A percentile compares a stretch with the other conserved stretches of the same genome.
phyloP scores from a whole-genome alignment of 2,329 filamentous ascomycete species.

The Penicillium sclerotiorum region DNA sequence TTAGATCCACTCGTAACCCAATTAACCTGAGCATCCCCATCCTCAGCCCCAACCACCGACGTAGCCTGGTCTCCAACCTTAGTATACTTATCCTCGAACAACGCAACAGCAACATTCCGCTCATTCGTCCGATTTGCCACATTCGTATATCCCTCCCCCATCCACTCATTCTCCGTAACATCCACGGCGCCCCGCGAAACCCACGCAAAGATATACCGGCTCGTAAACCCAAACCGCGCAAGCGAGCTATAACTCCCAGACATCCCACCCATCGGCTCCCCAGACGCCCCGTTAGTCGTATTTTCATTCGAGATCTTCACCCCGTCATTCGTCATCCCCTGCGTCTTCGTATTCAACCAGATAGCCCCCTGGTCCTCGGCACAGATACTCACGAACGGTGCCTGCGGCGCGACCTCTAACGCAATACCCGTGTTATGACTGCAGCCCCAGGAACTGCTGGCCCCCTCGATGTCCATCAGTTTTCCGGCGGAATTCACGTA shows the following conservation, averaged over 20 bases:
- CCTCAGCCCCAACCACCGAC: slow-evolving; percentile 54
- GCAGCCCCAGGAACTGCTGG: slow-evolving; percentile 62
- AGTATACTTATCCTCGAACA: slow-evolving; percentile 61
- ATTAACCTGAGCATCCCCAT: slow-evolving; percentile 62
- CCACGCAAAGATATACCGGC: slow-evolving; percentile 64
- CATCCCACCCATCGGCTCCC: slow-evolving; percentile 65
- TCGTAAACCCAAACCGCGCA: slow-evolving; percentile 55
- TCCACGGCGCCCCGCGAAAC: slow-evolving; percentile 62
- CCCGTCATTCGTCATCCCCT: slow-evolving; percentile 55
- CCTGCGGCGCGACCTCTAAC: slow-evolving; percentile 61
- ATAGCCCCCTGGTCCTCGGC: slow-evolving; percentile 66
- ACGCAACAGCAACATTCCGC: slow-evolving; percentile 62
- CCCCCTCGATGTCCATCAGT: slow-evolving; percentile 55
- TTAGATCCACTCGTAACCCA: slow-evolving; percentile 58
- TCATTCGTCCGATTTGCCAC: slow-evolving; percentile 57
- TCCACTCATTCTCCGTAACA: slow-evolving; percentile 59
- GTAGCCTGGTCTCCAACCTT: slow-evolving; percentile 57
- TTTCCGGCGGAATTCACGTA: slow-evolving; percentile 54
- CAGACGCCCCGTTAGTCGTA: slow-evolving; percentile 60
- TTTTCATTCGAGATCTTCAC: slow-evolving; percentile 66
- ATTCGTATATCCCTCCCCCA: slow-evolving; percentile 59
- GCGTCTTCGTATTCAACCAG: slow-evolving; percentile 64
- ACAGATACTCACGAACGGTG: slow-evolving; percentile 62
- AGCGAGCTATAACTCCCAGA: slow-evolving; percentile 63
- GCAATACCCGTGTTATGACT: slow-evolving; percentile 68